Percentiles rank a stretch among this genome's conserved stretches.
Evolutionary conservation across 176 grass and related monocot species (phyloP).

Genomic region (Luzula sylvatica): DNA sequence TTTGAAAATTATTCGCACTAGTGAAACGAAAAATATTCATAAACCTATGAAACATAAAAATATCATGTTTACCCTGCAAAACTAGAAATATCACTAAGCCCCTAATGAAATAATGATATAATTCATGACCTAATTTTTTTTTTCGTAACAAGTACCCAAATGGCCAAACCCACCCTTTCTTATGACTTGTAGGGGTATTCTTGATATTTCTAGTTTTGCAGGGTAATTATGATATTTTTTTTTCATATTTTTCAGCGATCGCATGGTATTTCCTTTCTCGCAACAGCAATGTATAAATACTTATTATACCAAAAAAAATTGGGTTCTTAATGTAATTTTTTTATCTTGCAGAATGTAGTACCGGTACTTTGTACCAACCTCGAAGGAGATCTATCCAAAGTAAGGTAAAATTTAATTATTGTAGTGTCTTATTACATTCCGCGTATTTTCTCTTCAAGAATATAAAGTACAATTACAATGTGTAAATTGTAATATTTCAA

Average conservation of each 20-base stretch:
- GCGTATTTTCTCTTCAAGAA: no score
- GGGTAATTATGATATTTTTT: slow-evolving; percentile 4
- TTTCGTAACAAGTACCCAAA: no score
- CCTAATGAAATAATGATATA: background rate
- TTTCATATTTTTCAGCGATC: background rate
- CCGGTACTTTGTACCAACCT: slow-evolving; percentile 88
- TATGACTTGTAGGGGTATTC: background rate
- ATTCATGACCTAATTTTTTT: no score
- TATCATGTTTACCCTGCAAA: no score
- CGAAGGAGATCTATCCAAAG: slow-evolving; percentile 80
- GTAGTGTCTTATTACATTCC: background rate
- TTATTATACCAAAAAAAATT: no score
- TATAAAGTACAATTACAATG: background rate
- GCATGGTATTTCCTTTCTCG: no score
- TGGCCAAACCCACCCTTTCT: no score
- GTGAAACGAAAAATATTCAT: no score
- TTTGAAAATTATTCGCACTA: slow-evolving; percentile 13
- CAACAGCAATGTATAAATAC: no score
- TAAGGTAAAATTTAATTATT: slow-evolving; percentile 38
- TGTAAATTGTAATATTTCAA: background rate
- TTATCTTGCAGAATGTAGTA: slow-evolving; percentile 78
- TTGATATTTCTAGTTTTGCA: background rate
- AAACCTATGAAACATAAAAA: no score
- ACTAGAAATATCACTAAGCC: no score
- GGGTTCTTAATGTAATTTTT: background rate